phyloP scores from a whole-genome alignment of 2,329 filamentous ascomycete genomes.

The Ophiostoma ips region DNA sequence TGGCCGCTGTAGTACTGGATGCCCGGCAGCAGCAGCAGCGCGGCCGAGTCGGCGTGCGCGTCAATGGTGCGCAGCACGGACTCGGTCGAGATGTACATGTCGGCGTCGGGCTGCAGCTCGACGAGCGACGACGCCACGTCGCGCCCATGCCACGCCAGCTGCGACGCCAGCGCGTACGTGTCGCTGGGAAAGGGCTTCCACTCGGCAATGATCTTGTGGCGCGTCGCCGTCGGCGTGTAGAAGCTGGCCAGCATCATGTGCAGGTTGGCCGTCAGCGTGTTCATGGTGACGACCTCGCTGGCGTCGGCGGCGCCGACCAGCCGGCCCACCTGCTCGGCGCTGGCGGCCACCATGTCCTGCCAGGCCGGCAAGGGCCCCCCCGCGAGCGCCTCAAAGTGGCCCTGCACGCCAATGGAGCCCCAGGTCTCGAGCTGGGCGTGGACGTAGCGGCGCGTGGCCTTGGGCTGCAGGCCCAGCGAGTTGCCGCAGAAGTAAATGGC shows the following conservation, averaged over 20 bases:
- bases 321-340: constrained; percentile 53
- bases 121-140: constrained; percentile 57
- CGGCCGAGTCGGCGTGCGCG: constrained; percentile 55
- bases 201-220: constrained; percentile 75
- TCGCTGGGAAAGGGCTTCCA: constrained; percentile 85
- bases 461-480: constrained; percentile 74
- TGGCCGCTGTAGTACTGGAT: constrained; percentile 92
- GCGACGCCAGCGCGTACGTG: constrained; percentile 75
- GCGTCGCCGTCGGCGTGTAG: constrained; percentile 51
- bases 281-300: constrained; percentile 82
- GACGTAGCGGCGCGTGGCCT: constrained; percentile 49
- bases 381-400: constrained; percentile 60
- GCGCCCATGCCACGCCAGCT: constrained; percentile 57
- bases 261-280: constrained; percentile 68
- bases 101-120: constrained; percentile 51
- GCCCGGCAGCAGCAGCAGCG: constrained; percentile 67
- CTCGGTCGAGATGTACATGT: constrained; percentile 51
- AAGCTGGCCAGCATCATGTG: constrained; percentile 77
- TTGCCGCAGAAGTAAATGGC: constrained; percentile 81
- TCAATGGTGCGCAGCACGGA: constrained; percentile 62
- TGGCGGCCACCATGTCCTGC: constrained; percentile 65
- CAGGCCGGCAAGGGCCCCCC: constrained; percentile 51
- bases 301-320: constrained; percentile 59
- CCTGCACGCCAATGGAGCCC: constrained; percentile 71
- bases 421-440: constrained; percentile 67